Evolutionary conservation across 805 yeast species (phyloP), one percentile per base, ranked within the genome.

Genomic region (Sungouiozyma intestinalis): DNA sequence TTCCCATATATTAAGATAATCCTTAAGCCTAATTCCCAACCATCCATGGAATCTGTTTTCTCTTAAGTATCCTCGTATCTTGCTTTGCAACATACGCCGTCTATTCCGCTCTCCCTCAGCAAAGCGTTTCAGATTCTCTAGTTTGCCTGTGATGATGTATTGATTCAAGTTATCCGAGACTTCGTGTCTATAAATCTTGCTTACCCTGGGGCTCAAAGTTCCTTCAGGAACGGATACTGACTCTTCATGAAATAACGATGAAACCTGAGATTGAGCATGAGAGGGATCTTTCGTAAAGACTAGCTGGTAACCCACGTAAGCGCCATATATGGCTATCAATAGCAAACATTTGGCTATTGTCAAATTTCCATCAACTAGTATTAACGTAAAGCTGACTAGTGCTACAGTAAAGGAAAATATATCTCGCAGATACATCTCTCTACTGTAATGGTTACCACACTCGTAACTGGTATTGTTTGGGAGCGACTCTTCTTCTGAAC

Each of bases 341-440:
- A 69, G 45, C 0, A 73, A 40, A 44, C 94, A 80, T 50, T 79
- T 82, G 58, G 67, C 53, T 13, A 73, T 53, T 35, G 68, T 67
- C 17, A 92, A 63, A 9, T 62, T 58, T 1, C 83, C 83, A 55
- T 75, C 80, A 1, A 65, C 48, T 6, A 83, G 59, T 38, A 79
- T 69, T n/a, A 60, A 47, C n/a, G 79, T 53, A 0, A 83, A 60
- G 6, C 80, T 48, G 0, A 27, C 16, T 16, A 69, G 35, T 0
- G 78, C 64, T 16, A 85, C 66, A 0, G 65, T 47, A 0, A 73
- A 55, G 50, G 86, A 81, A 50, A 61, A 48, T 0, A 76, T 50
- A 57, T 90, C 97, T 46, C 81, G 66, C 4, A 77, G 34, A 53
- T 86, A 84, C 31, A 67, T 63, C 3, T 47, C 39, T 40, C 64